Base-by-base conservation (phyloP, 352 stramenopile genomes). In the Globisporangium heterothallicum region DNA sequence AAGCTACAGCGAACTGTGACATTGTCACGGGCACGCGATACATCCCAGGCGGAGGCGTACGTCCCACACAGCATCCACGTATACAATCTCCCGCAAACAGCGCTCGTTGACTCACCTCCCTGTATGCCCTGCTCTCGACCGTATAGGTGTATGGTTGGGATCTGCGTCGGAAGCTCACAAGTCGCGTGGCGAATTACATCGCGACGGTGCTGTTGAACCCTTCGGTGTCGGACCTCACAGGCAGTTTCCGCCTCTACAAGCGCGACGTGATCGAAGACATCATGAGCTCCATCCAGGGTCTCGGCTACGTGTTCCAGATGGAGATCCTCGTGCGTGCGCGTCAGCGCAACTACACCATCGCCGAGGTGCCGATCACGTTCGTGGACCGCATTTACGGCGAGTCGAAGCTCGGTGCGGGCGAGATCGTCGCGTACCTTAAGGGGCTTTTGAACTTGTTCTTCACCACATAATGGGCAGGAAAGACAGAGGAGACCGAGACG, bases 261-360 rank as follows among this genome's bases (percentile, higher is more conserved):
- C 86, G 88, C 58, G 66, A 81, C 29, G 94, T 97, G 41, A 86
- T 99, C 49, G 87, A 98, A 65, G 68, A 94, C 45, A 97, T 99
- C 63, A 97, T 99, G 71, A 74, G 62, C 43, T 66, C 67, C n/a
- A 91, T 94, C 54, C 70, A 92, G 53, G 78, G 75, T 4, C 70
- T 88, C 22, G 96, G 96, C 29, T 99, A 99, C 77, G 96, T 98
- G 18, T 99, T 99, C 75, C 96, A 99, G 74, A 99, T 99, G 97
- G 96, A 99, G 68, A 98, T 99, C 58, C 85, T 98, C 44, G 92
- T 99, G 40, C 80, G 94, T 44, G 93, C 95, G n/a, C 84, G 89
- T 45, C 78, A 97, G 50, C 78, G 81, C 52, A 74, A 91, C 21
- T 98, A 96, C 69, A 80, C 64, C 25, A 95, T 99, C 55, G 86